Evolutionary conservation across 495 filamentous ascomycete genomes (phyloP).

Genomic region (Staphylotrichum longicolle): DNA sequence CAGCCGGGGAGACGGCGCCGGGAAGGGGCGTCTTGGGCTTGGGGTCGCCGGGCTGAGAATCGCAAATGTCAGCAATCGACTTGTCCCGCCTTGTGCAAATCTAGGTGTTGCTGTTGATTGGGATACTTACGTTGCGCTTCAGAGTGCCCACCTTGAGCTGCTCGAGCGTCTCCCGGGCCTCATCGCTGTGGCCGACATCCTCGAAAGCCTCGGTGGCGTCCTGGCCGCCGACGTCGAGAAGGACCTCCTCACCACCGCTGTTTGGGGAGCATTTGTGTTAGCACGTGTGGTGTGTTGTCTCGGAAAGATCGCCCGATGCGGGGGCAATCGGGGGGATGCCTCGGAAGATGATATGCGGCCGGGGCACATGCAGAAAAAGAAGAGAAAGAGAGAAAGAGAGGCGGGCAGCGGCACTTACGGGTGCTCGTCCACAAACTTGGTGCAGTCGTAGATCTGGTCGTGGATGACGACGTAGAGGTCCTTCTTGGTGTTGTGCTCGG

Average conservation of each 20-base stretch:
- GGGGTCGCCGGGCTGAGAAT: slow-evolving; percentile 76
- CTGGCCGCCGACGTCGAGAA: slow-evolving; percentile 93
- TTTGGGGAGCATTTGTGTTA: slow-evolving; percentile 16
- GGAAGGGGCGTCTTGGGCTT: slow-evolving; percentile 56
- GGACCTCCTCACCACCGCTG: slow-evolving; percentile 97
- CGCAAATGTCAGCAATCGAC: neutral
- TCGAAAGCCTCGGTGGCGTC: slow-evolving; percentile 98
- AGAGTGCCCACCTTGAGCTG: slow-evolving; percentile 74
- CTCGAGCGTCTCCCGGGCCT: slow-evolving; percentile 90
- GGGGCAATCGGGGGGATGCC: slow-evolving; percentile 7
- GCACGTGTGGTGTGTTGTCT: slow-evolving; percentile 6
- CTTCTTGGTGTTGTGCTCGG: slow-evolving; percentile 91
- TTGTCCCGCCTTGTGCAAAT: neutral
- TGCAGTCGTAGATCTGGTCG: slow-evolving; percentile 91
- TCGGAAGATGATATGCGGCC: slow-evolving; percentile 3
- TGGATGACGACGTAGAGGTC: slow-evolving; percentile 89
- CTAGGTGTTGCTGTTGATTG: too few relatives aligned
- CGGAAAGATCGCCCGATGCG: neutral
- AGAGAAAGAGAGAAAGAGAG: neutral
- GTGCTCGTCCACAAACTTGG: slow-evolving; percentile 95
- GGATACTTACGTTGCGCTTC: slow-evolving; percentile 71
- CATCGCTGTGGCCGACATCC: slow-evolving; percentile 98
- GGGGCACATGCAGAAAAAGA: neutral
- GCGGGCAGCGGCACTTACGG: slow-evolving; percentile 66
- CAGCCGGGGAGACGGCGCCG: slow-evolving; percentile 46